Base-by-base conservation (phyloP, 768 basidiomycete genomes). In the Boletus coccyginus region DNA sequence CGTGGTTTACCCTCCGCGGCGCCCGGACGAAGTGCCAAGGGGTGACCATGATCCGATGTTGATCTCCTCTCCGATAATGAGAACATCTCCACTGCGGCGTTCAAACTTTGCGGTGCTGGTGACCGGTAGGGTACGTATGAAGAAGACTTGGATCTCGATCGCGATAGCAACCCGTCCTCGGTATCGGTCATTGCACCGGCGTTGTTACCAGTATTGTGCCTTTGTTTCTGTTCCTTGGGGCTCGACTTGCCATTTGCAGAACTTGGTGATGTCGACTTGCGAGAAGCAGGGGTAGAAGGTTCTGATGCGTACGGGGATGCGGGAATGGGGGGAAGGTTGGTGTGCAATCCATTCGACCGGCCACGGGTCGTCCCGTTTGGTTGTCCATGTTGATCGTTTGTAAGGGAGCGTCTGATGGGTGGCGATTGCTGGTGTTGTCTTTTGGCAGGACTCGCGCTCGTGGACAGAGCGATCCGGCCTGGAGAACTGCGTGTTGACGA, bases 221-320 rank as follows among this genome's bases (percentile, higher is more conserved):
- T 73, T 27, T 49, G 63, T 41, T 70, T 75, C 57, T 74, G 75
- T 21, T 75, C 75, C 52, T 62, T 71, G 50, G 68, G 53, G 17
- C 52, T 69, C 21, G 66, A 60, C 52, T 67, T 71, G 58, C 73
- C 73, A 62, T 73, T 74, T 52, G 67, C 51, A 53, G 75, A 65
- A 50, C 65, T 59, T 7, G 69, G 61, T 24, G 71, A 63, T n/a
- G 63, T 58, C 40, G 78, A 77, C 67, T 78, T 78, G 41, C 75
- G 77, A 38, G 85, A 83, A 14, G 82, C 77, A 46, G 86, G 81
- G 17, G 75, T 69, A 43, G 87, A 84, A 41, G 74, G 78, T 46
- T 90, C 88, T 32, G 85, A 84, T 13, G 75, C 66, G 62, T 84
- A 84, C 1, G 86, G 86, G 44, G 90, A 91, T 42, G 83, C 83